Evolutionary conservation across 768 basidiomycete species (phyloP), one percentile per base, ranked within the genome.

Genomic region (Royoungia palumana): DNA sequence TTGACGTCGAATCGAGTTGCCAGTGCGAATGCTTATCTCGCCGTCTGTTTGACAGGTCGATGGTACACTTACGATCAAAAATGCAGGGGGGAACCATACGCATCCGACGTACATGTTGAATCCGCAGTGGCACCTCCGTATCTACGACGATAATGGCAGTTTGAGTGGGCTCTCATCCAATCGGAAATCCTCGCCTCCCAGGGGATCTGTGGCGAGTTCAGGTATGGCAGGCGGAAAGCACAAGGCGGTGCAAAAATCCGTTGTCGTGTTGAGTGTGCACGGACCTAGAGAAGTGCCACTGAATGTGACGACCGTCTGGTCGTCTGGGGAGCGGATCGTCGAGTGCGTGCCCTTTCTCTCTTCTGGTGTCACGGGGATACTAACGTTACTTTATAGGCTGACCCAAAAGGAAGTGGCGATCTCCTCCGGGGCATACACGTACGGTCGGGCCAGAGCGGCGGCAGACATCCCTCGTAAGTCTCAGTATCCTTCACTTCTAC

Each of bases 61-160:
- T 0, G 87, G 82, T 8, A 59, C 71, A 0, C 75, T 95, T 53
- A 84, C 83, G 0, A 76, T 69, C 30, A 83, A 82, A 55, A 90
- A 81, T 24, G 79, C 89, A 0, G 95, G 95, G 0, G 95, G 95
- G 2, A 94, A 94, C 60, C 79, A 83, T 47, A 79, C 81, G 5
- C 74, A 82, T 55, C 81, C 89, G 1, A 85, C 87, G 0, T 96
- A 87, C 66, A 87, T 95, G 83, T 67, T 80, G 41, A 98, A 97
- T 61, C 94, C 94, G 0, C 92, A 96, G 61, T 97, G 90, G 66
- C 76, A 77, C 47, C 71, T 97, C 13, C 75, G 69, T 7, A 68
- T 95, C 17, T 70, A 75, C 45, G 70, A 78, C 5, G 58, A 68
- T 4, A 57, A 53, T 17, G 12, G 47, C 9, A n/a, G 35, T 6